A percentile compares a stretch with the other conserved stretches of the same genome.
phyloP scores from a whole-genome alignment of 2,329 filamentous ascomycete species.

The Ophiobolus disseminans region DNA sequence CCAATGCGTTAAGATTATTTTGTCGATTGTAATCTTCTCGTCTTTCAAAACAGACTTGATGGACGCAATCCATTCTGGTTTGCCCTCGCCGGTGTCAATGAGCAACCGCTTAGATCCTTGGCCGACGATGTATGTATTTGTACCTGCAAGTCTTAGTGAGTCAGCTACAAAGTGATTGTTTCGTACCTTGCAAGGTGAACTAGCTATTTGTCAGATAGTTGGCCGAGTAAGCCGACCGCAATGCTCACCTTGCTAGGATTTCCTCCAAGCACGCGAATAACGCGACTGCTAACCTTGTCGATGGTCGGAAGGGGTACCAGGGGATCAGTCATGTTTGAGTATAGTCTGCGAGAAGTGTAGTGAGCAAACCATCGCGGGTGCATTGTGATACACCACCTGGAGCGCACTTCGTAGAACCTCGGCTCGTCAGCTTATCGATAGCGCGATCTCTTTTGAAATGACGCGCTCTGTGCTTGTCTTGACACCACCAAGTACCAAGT shows the following conservation, averaged over 20 bases:
- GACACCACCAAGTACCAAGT: too few relatives aligned
- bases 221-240: not conserved
- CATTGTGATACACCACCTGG: conserved; percentile 30
- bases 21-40: conserved; percentile 73
- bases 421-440: conserved; percentile 38
- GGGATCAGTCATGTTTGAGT: conserved; percentile 64
- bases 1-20: conserved; percentile 86
- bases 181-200: conserved; percentile 68
- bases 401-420: conserved; percentile 26
- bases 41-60: conserved; percentile 69
- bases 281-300: conserved; percentile 76
- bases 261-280: conserved; percentile 84
- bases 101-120: conserved; percentile 75
- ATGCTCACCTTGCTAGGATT: conserved; percentile 80
- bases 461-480: too few relatives aligned
- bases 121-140: conserved; percentile 94
- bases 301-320: conserved; percentile 73
- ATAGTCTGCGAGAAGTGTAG: conserved; percentile 25
- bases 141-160: conserved; percentile 65
- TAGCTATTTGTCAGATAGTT: conserved; percentile 36
- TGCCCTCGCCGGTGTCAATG: conserved; percentile 89
- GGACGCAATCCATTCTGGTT: conserved; percentile 72
- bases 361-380: conserved; percentile 28
- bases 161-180: not conserved
- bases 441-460: too few relatives aligned